A percentile compares a stretch with the other conserved stretches of the same genome.
Conservation (phyloP, 139 green algal genomes). For the Chlamydomonas asymmetrica region DNA sequence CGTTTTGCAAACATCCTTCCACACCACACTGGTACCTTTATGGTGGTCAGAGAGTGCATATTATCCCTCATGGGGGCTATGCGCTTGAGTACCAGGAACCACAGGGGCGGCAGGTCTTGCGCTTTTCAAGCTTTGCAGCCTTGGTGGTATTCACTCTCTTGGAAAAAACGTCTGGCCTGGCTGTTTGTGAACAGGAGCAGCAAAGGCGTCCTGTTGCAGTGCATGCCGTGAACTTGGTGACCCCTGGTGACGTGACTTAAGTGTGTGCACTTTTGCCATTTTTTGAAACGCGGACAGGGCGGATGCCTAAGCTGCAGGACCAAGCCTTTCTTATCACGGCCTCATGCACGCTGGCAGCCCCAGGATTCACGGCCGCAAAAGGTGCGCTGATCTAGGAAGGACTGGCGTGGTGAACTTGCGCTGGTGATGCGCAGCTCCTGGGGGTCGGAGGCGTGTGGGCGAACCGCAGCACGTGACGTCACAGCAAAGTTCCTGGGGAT, state of each 20-base stretch:
- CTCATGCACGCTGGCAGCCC: conserved; percentile 28
- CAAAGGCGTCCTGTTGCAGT: background rate
- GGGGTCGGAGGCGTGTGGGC: too few species aligned
- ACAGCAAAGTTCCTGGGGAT: background rate
- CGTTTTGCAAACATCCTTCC: background rate
- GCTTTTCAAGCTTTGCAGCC: conserved; percentile 2
- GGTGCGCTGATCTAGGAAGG: background rate
- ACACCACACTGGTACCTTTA: background rate
- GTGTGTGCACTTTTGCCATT: background rate
- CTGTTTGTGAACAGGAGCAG: background rate
- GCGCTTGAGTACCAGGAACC: too few species aligned
- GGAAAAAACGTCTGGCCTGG: background rate
- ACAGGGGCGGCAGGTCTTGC: too few species aligned
- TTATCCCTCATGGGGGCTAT: too few species aligned
- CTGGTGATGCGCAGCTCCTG: background rate
- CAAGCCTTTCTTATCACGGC: conserved; percentile 26
- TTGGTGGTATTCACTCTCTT: background rate
- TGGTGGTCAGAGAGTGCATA: background rate
- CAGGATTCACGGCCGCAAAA: conserved; percentile 24
- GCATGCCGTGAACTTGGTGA: background rate
- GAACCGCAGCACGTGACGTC: background rate
- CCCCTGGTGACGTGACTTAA: background rate
- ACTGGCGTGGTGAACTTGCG: background rate
- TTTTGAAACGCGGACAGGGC: conserved; percentile 2
- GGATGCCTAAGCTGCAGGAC: conserved; percentile 25